These are phyloP conservation scores for Zoysia japonica DNA, from an alignment of 176 grass and related monocot genomes.

Conservation along the genomic window DNA sequence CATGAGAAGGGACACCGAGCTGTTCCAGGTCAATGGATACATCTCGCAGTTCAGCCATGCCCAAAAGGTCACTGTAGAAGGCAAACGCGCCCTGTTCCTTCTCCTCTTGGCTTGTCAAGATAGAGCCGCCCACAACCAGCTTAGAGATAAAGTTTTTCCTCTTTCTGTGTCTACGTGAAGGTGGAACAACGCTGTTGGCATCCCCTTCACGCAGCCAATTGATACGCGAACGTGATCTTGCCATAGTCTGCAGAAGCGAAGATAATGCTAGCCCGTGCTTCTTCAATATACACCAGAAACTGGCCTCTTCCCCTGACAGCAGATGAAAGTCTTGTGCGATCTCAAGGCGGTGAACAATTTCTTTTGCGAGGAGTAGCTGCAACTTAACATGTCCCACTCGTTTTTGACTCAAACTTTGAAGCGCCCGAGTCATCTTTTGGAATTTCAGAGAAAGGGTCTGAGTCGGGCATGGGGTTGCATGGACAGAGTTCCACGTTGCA, in stretches of 20 bases:
- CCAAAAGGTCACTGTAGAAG: not conserved
- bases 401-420: not conserved
- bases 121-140: not conserved
- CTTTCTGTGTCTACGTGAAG: not conserved
- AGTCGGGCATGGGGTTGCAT: not conserved
- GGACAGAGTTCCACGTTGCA: not conserved
- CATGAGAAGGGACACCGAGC: not conserved
- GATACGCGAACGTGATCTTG: not conserved
- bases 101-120: not conserved
- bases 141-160: not conserved
- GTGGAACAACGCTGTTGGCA: not conserved
- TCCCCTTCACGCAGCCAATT: not conserved
- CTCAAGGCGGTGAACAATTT: not conserved
- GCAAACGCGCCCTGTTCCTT: not conserved
- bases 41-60: not conserved
- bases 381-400: not conserved
- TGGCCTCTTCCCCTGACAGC: not conserved
- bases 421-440: not conserved
- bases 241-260: not conserved
- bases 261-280: not conserved
- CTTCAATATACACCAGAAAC: not conserved
- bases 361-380: not conserved
- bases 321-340: not conserved
- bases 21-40: not conserved
- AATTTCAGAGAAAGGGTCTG: not conserved